phyloP scores from a whole-genome alignment of 116 monocot species.

The Cymodocea nodosa region DNA sequence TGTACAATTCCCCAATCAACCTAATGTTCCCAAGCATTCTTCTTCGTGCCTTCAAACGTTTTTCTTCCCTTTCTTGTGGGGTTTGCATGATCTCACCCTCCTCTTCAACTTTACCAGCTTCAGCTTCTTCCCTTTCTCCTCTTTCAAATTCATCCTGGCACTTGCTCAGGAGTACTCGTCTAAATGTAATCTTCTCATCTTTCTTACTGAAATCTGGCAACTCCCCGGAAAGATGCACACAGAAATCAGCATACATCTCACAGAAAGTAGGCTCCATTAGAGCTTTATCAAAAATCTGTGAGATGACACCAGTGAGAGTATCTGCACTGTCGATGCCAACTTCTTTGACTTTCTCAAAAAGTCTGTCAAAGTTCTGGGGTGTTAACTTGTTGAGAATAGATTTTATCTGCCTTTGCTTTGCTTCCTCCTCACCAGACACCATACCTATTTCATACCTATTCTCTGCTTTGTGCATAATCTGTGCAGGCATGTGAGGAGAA shows the following conservation, averaged over 20 bases:
- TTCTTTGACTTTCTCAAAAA: slow-evolving; percentile 67
- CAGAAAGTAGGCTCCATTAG: slow-evolving; percentile 93
- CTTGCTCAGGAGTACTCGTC: slow-evolving; percentile 72
- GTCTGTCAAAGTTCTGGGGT: slow-evolving; percentile 81
- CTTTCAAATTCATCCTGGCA: slow-evolving; percentile 97
- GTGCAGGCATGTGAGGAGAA: slow-evolving; percentile 50
- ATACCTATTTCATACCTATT: slow-evolving; percentile 73
- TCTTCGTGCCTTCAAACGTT: slow-evolving; percentile 50
- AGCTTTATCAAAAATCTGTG: slow-evolving; percentile 98
- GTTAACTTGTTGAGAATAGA: slow-evolving; percentile 81
- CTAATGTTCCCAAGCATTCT: slow-evolving; percentile 91
- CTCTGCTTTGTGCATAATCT: slow-evolving; percentile 72
- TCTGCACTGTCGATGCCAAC: slow-evolving; percentile 55
- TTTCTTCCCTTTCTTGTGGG: slow-evolving; percentile 53
- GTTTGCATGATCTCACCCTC: slow-evolving; percentile 55
- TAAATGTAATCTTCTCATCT: slow-evolving; percentile 85
- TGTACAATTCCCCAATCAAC: slow-evolving; percentile 88
- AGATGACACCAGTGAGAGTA: slow-evolving; percentile 77
- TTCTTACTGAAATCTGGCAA: slow-evolving; percentile 69
- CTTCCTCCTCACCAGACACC: slow-evolving; percentile 51
- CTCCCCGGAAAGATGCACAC: slow-evolving; percentile 47
- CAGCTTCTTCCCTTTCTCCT: slow-evolving; percentile 76
- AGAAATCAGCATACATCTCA: slow-evolving; percentile 94
- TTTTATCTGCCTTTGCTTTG: slow-evolving; percentile 74
- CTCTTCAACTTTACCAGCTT: slow-evolving; percentile 55